Conservation (phyloP, 495 filamentous ascomycete genomes). For the Penicillium lividum region DNA sequence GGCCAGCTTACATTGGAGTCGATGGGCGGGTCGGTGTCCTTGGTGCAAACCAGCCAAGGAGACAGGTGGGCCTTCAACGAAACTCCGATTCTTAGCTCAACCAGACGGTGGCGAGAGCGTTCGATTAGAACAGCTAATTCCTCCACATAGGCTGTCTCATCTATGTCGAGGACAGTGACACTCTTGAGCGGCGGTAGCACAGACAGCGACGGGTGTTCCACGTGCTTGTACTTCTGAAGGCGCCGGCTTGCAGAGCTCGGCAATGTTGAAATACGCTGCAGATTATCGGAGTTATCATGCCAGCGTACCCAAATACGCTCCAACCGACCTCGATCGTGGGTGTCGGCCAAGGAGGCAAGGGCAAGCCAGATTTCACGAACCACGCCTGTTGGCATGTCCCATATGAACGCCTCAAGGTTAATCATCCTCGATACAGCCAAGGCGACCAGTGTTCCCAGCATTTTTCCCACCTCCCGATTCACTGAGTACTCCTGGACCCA, state of each 20-base stretch:
- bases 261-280: constrained; percentile 26
- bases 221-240: constrained; percentile 47
- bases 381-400: constrained; percentile 96
- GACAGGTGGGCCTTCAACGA: constrained; percentile 56
- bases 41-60: constrained; percentile 52
- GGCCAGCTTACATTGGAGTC: constrained; percentile 39
- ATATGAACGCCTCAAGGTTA: constrained; percentile 86
- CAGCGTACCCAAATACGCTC: constrained; percentile 85
- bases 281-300: constrained; percentile 73
- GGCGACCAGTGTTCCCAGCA: constrained; percentile 90
- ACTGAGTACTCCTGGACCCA: constrained; percentile 89
- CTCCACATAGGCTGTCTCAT: constrained; percentile 83
- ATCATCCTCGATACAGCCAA: constrained; percentile 82
- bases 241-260: constrained; percentile 16
- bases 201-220: constrained; percentile 86
- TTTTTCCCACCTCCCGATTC: constrained; percentile 86
- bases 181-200: constrained; percentile 79
- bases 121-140: constrained; percentile 84
- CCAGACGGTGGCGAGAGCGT: constrained; percentile 64
- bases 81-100: constrained; percentile 80
- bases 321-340: constrained; percentile 63
- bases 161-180: constrained; percentile 83
- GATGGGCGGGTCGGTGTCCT: constrained; percentile 40
- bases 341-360: constrained; percentile 69
- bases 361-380: constrained; percentile 85